Base-by-base conservation (phyloP, 495 filamentous ascomycete genomes). In the Entonaema liquescens region DNA sequence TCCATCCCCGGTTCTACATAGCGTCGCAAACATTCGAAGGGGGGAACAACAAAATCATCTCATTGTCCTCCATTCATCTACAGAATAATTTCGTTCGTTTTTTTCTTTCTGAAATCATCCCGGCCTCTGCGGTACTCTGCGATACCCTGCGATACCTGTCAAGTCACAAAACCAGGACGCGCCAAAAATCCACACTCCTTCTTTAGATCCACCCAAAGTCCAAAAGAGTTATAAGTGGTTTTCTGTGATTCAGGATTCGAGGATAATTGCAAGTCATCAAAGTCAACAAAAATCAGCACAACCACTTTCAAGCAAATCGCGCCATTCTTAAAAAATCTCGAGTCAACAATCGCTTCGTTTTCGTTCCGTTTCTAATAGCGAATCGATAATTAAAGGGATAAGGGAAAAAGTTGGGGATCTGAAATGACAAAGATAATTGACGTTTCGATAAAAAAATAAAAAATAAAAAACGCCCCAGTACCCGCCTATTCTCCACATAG, bases 341-440 rank as follows among this genome's bases (percentile, higher is more conserved):
- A 50, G 33, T 44, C 47, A 26, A 38, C 44, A 19, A n/a, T 56
- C 42, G 33, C 47, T 33, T 33, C 2, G 11, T 9, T 33, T 26
- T 54, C 33, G n/a, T 62, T 66, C 25, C 33, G 50, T 57, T 60
- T 35, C n/a, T n/a, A n/a, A n/a, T 56, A 59, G 1, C 55, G 53
- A 64, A 36, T 31, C 13, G 47, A 62, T 47, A 60, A 31, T 65
- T 57, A 40, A 17, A n/a, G 56, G 50, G 33, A 50, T 33, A 68
- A 54, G 56, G 50, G 35, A 53, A 58, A 52, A 58, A 67, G 12
- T 59, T 62, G 57, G 57, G 57, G 64, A 62, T 63, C 74, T 69
- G 69, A 64, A 65, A 66, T 68, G 65, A 71, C 70, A 75, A 73
- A 77, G 69, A 68, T 62, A 67, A 67, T 70, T 71, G 66, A 70